Conservation (phyloP, 2,329 filamentous ascomycete species). For the Podosphaera leucotricha region DNA sequence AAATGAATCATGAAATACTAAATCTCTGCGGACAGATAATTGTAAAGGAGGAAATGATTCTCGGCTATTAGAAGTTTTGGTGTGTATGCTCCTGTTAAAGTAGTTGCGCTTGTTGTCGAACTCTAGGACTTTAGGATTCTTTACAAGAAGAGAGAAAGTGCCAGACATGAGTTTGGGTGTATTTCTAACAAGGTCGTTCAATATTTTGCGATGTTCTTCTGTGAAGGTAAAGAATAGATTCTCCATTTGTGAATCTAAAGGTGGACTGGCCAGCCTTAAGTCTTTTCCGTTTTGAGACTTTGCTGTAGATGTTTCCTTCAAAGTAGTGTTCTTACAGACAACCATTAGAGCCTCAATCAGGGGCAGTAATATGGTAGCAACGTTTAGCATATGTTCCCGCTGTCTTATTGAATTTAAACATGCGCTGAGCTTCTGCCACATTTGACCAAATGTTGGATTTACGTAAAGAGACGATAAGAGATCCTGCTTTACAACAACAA, state of each 20-base stretch:
- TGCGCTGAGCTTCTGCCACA: slow-evolving; percentile 81
- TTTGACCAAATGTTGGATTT: slow-evolving; percentile 65
- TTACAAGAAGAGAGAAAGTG: slow-evolving; percentile 84
- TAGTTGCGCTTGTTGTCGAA: slow-evolving; percentile 99
- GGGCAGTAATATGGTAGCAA: slow-evolving; percentile 83
- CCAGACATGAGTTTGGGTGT: slow-evolving; percentile 98
- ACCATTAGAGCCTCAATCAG: slow-evolving; percentile 96
- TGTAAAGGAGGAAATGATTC: slow-evolving; percentile 53
- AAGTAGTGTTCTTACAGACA: slow-evolving; percentile 89
- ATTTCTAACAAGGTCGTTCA: slow-evolving; percentile 91
- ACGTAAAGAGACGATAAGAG: slow-evolving; percentile 75
- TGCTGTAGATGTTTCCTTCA: slow-evolving; percentile 15
- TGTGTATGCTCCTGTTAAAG: slow-evolving; percentile 84
- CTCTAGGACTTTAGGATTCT: slow-evolving; percentile 95
- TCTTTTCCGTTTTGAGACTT: slow-evolving; percentile 31
- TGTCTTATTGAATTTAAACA: slow-evolving; percentile 74
- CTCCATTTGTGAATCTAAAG: slow-evolving; percentile 62
- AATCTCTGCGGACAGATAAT: slow-evolving; percentile 71
- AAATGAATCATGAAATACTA: slow-evolving; percentile 96
- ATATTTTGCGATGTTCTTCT: slow-evolving; percentile 87
- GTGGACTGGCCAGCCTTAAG: slow-evolving; percentile 48
- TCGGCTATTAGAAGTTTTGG: slow-evolving; percentile 43
- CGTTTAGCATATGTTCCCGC: slow-evolving; percentile 87
- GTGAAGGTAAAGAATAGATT: slow-evolving; percentile 92
- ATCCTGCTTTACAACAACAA: slow-evolving; percentile 48